phyloP scores from a whole-genome alignment of 2,329 filamentous ascomycete genomes.

The Trichoderma gracile region DNA sequence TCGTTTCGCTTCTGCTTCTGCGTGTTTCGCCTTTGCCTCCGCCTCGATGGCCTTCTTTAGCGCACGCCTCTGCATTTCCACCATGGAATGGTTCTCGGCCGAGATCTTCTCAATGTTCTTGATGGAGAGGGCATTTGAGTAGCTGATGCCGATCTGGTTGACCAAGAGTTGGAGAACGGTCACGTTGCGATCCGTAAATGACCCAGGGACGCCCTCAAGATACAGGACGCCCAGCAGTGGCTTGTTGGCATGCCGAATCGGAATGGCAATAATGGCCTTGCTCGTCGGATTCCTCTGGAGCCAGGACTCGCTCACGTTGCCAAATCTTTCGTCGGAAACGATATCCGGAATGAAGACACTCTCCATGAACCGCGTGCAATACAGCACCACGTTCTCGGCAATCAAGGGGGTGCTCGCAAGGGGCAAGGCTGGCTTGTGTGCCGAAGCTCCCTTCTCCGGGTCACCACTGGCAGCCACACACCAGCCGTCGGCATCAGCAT shows the following conservation, averaged over 20 bases:
- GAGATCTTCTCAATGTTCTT: conserved; percentile 75
- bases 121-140: conserved; percentile 66
- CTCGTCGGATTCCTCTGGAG: conserved; percentile 67
- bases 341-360: conserved; percentile 73
- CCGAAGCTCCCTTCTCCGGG: conserved; percentile 66
- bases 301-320: conserved; percentile 71
- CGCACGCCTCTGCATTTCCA: conserved; percentile 72
- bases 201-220: conserved; percentile 71
- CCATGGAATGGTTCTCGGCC: conserved; percentile 75
- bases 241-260: conserved; percentile 71
- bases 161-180: conserved; percentile 69
- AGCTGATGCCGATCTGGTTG: conserved; percentile 75
- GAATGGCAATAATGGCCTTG: conserved; percentile 76
- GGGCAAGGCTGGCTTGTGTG: conserved; percentile 65
- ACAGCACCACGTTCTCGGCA: conserved; percentile 75
- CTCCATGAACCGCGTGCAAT: conserved; percentile 75
- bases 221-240: conserved; percentile 73
- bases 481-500: conserved; percentile 64
- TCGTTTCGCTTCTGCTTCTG: conserved; percentile 73
- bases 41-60: conserved; percentile 70
- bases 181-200: conserved; percentile 73
- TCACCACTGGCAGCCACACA: conserved; percentile 73
- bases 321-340: conserved; percentile 73
- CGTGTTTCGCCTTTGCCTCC: conserved; percentile 73
- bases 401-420: conserved; percentile 66